Evolutionary conservation across 208 protist genomes (phyloP).

Genomic region (Borovskyia barvae): DNA sequence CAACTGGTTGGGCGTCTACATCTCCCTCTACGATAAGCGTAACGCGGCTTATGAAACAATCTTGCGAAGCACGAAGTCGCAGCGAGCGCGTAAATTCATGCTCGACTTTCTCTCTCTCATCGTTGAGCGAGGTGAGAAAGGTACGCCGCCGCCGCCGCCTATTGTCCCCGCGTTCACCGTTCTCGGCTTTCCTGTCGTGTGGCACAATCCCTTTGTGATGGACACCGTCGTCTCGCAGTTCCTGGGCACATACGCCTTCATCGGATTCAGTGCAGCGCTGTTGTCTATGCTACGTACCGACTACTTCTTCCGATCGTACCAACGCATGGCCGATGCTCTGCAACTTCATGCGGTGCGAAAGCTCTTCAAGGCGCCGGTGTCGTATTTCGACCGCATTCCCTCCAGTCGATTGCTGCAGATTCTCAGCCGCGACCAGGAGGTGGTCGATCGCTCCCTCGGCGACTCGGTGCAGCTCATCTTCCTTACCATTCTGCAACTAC

Average conservation of each 20-base stretch:
- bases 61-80: conserved; percentile 34
- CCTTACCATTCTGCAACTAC: conserved; percentile 57
- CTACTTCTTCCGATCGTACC: conserved; percentile 58
- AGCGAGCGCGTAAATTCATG: conserved; percentile 31
- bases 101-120: conserved; percentile 26
- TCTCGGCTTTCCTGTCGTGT: conserved; percentile 12
- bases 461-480: conserved; percentile 66
- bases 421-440: conserved; percentile 68
- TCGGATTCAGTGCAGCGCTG: conserved; percentile 44
- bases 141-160: conserved; percentile 15
- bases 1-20: conserved; percentile 79
- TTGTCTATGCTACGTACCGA: conserved; percentile 56
- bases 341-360: conserved; percentile 52
- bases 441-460: conserved; percentile 57
- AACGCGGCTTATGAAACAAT: conserved; percentile 36
- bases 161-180: conserved; percentile 3
- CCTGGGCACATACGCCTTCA: conserved; percentile 54
- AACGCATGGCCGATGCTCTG: conserved; percentile 50
- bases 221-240: conserved; percentile 49
- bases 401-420: conserved; percentile 52
- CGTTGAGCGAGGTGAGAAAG: conserved; percentile 23
- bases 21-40: conserved; percentile 46
- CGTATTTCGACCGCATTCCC: conserved; percentile 73
- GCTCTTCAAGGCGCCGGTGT: conserved; percentile 67
- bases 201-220: conserved; percentile 34